Evolutionary conservation across 2,329 filamentous ascomycete species (phyloP).

Genomic region (Torrubiellomyces zombiae): DNA sequence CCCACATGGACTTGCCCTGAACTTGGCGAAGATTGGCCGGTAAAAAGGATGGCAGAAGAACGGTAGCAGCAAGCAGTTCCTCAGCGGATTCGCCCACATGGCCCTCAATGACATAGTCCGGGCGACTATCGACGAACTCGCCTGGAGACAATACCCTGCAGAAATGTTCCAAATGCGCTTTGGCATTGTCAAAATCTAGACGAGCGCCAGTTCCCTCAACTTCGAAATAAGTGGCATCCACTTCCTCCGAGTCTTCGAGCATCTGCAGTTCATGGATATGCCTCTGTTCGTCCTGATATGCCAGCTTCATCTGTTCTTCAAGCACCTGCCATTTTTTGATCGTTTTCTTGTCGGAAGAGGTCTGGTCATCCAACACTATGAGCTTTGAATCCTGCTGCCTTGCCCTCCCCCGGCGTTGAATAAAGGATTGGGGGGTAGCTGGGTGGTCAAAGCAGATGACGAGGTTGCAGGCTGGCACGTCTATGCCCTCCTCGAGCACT

Average conservation of each 20-base stretch:
- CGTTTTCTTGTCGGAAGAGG: slow-evolving; percentile 8
- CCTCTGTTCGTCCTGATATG: slow-evolving; percentile 49
- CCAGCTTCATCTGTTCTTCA: slow-evolving; percentile 55
- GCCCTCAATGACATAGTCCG: slow-evolving; percentile 47
- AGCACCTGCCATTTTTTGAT: slow-evolving; percentile 42
- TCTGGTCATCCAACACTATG: slow-evolving; percentile 25
- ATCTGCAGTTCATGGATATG: slow-evolving; percentile 25
- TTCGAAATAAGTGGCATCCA: slow-evolving; percentile 12
- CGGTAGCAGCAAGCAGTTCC: slow-evolving; percentile 33
- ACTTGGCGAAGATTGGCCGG: slow-evolving; percentile 22
- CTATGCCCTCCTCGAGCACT: slow-evolving; percentile 52
- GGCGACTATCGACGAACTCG: slow-evolving; percentile 46
- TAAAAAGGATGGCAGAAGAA: slow-evolving; percentile 56
- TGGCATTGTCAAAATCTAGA: slow-evolving; percentile 57
- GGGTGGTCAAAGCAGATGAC: slow-evolving; percentile 40
- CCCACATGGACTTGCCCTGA: slow-evolving; percentile 33
- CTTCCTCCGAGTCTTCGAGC: slow-evolving; percentile 26
- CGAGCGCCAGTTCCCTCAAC: slow-evolving; percentile 37
- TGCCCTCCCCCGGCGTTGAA: slow-evolving; percentile 38
- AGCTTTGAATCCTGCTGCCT: slow-evolving; percentile 33
- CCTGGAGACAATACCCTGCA: slow-evolving; percentile 44
- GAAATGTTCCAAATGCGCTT: slow-evolving; percentile 67
- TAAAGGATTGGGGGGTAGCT: slow-evolving; percentile 35
- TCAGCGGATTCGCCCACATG: slow-evolving; percentile 9
- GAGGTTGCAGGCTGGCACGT: slow-evolving; percentile 46